Evolutionary conservation across 2,329 filamentous ascomycete species (phyloP).

Genomic region (Xylaria sp.): DNA sequence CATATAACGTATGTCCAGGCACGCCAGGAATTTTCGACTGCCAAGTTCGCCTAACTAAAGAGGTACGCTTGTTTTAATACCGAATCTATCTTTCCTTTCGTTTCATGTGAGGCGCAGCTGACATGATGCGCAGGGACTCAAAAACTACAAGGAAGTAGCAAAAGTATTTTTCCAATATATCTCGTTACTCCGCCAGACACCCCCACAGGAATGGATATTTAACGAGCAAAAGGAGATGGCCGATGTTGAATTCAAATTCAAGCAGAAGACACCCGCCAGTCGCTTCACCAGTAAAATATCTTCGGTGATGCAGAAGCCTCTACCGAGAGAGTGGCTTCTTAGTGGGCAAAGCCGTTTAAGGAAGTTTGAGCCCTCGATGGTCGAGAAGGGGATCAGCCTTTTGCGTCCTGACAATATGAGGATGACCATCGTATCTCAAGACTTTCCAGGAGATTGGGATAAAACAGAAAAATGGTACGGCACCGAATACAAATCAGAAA

Average conservation of each 20-base stretch:
- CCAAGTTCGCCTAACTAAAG: constrained; percentile 79
- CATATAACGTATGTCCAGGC: constrained; percentile 77
- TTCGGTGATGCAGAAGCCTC: constrained; percentile 87
- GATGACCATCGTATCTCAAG: constrained; percentile 80
- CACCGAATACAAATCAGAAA: constrained; percentile 86
- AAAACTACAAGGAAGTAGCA: constrained; percentile 80
- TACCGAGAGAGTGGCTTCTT: constrained; percentile 85
- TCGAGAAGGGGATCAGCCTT: constrained; percentile 73
- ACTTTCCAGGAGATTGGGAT: constrained; percentile 83
- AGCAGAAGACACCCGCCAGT: constrained; percentile 88
- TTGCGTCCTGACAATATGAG: constrained; percentile 89
- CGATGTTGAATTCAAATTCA: constrained; percentile 94
- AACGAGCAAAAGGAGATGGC: constrained; percentile 89
- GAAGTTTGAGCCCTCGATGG: constrained; percentile 79
- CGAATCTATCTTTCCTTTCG: neutral
- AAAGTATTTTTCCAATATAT: constrained; percentile 92
- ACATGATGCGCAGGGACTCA: constrained; percentile 59
- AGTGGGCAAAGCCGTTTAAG: constrained; percentile 79
- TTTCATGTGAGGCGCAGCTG: constrained; percentile 25
- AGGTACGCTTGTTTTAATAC: constrained; percentile 54
- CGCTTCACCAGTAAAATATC: constrained; percentile 86
- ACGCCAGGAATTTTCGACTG: constrained; percentile 78
- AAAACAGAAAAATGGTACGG: constrained; percentile 97
- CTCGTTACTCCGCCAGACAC: constrained; percentile 77
- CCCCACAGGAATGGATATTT: constrained; percentile 91